Evolutionary conservation across 495 filamentous ascomycete species (phyloP).

Genomic region (Trichodelitschia bisporula): DNA sequence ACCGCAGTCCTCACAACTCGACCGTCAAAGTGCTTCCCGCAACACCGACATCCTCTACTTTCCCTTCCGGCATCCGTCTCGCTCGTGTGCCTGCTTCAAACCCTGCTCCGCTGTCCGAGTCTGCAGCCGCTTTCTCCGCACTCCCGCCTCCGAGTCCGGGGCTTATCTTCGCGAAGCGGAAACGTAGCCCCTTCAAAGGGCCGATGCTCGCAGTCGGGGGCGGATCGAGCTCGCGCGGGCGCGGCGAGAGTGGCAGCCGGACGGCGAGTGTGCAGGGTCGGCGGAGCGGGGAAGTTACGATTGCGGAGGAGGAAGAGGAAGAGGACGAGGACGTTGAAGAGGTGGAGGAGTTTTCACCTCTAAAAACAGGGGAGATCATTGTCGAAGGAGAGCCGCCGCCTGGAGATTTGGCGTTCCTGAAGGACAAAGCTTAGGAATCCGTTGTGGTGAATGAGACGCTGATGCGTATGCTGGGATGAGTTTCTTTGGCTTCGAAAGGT

Average conservation of each 20-base stretch:
- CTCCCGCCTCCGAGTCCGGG: slow-evolving; percentile 24
- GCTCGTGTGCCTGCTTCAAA: slow-evolving; percentile 32
- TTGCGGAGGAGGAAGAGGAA: slow-evolving; percentile 63
- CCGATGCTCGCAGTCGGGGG: slow-evolving; percentile 36
- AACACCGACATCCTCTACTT: slow-evolving; percentile 54
- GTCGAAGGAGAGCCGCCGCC: too few species aligned
- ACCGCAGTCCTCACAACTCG: slow-evolving; percentile 58
- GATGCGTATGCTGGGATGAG: too few species aligned
- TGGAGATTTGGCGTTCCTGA: too few species aligned
- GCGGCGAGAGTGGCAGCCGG: slow-evolving; percentile 17
- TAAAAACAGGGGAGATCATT: neutral
- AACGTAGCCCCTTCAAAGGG: slow-evolving; percentile 73
- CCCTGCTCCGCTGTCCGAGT: slow-evolving; percentile 10
- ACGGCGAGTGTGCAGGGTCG: slow-evolving; percentile 28
- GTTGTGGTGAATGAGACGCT: too few species aligned
- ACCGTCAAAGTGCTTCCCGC: slow-evolving; percentile 75
- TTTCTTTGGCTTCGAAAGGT: too few species aligned
- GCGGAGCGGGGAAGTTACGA: slow-evolving; percentile 50
- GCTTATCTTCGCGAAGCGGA: slow-evolving; percentile 74
- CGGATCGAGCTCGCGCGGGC: slow-evolving; percentile 8
- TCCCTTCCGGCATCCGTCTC: slow-evolving; percentile 71
- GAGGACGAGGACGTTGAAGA: slow-evolving; percentile 31
- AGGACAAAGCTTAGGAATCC: too few species aligned
- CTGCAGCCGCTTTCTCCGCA: slow-evolving; percentile 17
- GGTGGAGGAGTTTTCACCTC: slow-evolving; percentile 10